A percentile compares a stretch with the other conserved stretches of the same genome.
Conservation (phyloP, 164 flowering plant species). For the Echeveria elegans region DNA sequence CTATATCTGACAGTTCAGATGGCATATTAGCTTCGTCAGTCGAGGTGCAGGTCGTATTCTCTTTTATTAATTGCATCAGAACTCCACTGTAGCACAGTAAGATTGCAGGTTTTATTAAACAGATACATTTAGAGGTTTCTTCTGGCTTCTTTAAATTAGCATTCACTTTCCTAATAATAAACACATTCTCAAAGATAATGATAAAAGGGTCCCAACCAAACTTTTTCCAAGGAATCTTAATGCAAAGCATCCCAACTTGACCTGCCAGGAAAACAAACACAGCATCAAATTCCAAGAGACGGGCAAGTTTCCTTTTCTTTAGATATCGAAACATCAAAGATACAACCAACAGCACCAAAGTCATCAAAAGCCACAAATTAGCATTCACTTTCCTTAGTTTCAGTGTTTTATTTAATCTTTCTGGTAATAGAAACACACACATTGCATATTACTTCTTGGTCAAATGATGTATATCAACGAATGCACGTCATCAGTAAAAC, state of each 20-base stretch:
- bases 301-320: background rate
- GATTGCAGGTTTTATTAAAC: background rate
- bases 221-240: slow-evolving; percentile 87
- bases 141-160: no score
- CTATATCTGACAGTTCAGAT: no score
- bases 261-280: slow-evolving; percentile 28
- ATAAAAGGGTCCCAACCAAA: slow-evolving; percentile 81
- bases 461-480: no score
- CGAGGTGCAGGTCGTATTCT: no score
- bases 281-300: background rate
- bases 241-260: slow-evolving; percentile 73
- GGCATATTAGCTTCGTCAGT: no score
- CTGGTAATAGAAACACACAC: background rate
- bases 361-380: no score
- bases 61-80: slow-evolving; percentile 59
- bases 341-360: no score
- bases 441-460: background rate
- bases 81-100: slow-evolving; percentile 46
- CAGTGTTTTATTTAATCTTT: background rate
- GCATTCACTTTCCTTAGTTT: no score
- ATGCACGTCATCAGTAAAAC: no score
- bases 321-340: no score
- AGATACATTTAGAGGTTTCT: no score
- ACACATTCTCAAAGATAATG: slow-evolving; percentile 66
- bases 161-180: no score